These are phyloP conservation scores for Didymella lethalis DNA, from an alignment of 2,329 filamentous ascomycete species.

Conservation along the genomic window DNA sequence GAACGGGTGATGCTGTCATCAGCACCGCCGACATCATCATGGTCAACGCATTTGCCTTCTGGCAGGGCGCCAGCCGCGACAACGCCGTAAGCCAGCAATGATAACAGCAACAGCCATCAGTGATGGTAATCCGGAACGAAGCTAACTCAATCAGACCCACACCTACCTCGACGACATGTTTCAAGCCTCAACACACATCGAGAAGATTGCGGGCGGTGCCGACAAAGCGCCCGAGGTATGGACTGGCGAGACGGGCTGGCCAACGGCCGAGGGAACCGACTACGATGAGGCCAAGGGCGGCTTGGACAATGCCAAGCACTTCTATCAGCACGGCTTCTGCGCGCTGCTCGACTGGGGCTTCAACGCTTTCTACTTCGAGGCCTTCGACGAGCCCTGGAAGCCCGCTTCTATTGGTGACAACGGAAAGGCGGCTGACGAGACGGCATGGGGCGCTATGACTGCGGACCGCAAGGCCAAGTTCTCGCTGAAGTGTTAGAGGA, in stretches of 20 bases:
- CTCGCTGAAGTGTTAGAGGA: conserved; percentile 55
- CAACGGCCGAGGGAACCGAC: conserved; percentile 61
- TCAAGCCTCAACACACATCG: conserved; percentile 69
- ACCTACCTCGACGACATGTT: conserved; percentile 73
- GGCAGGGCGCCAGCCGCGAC: conserved; percentile 68
- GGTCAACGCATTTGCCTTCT: conserved; percentile 76
- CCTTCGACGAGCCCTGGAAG: conserved; percentile 78
- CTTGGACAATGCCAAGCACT: conserved; percentile 65
- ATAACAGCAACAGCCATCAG: background rate
- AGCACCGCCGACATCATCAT: conserved; percentile 69
- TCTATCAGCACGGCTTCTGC: conserved; percentile 70
- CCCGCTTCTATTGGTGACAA: conserved; percentile 69
- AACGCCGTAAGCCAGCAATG: conserved; percentile 54
- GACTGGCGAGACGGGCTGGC: conserved; percentile 36
- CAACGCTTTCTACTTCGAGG: conserved; percentile 77
- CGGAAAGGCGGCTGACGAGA: conserved; percentile 68
- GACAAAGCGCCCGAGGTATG: conserved; percentile 67
- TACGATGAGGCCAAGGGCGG: conserved; percentile 69
- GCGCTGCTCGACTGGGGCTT: conserved; percentile 70
- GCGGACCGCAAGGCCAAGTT: conserved; percentile 67
- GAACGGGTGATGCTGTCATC: conserved; percentile 71
- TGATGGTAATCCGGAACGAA: background rate
- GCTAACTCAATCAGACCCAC: conserved; percentile 49
- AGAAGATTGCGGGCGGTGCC: conserved; percentile 62
- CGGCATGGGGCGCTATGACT: conserved; percentile 73